Base-by-base conservation (phyloP, 2,329 filamentous ascomycete species). In the Magnaporthiopsis rhizophila region DNA sequence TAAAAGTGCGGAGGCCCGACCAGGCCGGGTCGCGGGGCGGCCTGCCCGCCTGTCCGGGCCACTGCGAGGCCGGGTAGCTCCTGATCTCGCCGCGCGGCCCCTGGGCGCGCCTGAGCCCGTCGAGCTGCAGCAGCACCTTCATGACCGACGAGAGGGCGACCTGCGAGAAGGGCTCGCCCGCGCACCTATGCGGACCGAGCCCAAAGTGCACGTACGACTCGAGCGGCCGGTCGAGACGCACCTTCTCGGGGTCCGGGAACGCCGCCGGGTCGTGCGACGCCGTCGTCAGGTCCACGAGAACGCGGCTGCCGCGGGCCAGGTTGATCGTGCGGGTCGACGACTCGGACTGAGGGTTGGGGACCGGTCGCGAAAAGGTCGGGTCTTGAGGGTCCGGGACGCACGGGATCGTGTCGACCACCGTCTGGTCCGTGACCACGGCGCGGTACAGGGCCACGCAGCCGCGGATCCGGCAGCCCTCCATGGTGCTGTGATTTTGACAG, bases 401-500 rank as follows among this genome's bases (percentile, higher is more conserved):
- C 1, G 73, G 71, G 12, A 65, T 57, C 59, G 70, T 69, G 65
- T 72, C 73, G 26, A 63, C 65, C 62, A 75, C 61, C 36, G 65
- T 66, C 63, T 74, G 70, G 50, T 73, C 65, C 26, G 71, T 69
- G 59, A 75, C 72, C 24, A 80, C 76, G 67, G 79, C 74, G 58
- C 83, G 79, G 69, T 80, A 81, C 15, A 80, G 75, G 28, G 81
- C 81, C 59, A 82, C 81, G 21, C 79, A 80, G 58, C 79, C 81
- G 64, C 81, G 81, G 64, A 87, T 75, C 64, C 84, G 80, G 67
- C 82, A 79, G 50, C 80, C 83, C 73, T 83, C 85, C 69, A 80
- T 75, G 64, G 79, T 78, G 72, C 85, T 86, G 68, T 75, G 76
- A 13, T 50, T 6, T 18, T 30, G 24, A 18, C 9, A 8, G 9